Evolutionary conservation across 2,329 filamentous ascomycete genomes (phyloP).

Genomic region (Xylariaceae sp.): DNA sequence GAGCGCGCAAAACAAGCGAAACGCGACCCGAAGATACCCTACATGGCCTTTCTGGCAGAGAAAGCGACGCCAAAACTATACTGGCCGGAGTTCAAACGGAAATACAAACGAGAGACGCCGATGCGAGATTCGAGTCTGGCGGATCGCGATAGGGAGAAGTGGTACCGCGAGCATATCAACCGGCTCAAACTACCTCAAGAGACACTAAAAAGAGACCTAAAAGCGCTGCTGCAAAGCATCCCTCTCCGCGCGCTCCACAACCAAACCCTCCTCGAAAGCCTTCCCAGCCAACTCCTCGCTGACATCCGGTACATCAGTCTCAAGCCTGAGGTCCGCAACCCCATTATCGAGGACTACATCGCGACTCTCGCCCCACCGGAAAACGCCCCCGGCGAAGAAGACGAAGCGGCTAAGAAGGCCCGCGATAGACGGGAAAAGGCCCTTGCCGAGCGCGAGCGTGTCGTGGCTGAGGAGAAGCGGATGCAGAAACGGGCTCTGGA

Average conservation of each 20-base stretch:
- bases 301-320: conserved; percentile 70
- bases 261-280: conserved; percentile 48
- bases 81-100: conserved; percentile 95
- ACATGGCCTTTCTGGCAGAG: conserved; percentile 74
- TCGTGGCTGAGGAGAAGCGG: conserved; percentile 60
- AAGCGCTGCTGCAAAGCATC: conserved; percentile 58
- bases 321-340: conserved; percentile 56
- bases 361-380: conserved; percentile 59
- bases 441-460: conserved; percentile 58
- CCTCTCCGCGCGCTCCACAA: conserved; percentile 58
- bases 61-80: conserved; percentile 88
- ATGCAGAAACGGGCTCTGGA: conserved; percentile 56
- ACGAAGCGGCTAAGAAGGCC: conserved; percentile 49
- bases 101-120: conserved; percentile 74
- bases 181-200: conserved; percentile 63
- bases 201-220: conserved; percentile 66
- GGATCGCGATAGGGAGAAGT: conserved; percentile 76
- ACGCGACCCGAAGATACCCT: conserved; percentile 77
- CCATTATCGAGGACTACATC: conserved; percentile 63
- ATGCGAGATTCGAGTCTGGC: conserved; percentile 71
- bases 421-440: conserved; percentile 61
- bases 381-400: conserved; percentile 38
- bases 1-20: conserved; percentile 72
- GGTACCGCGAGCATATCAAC: conserved; percentile 70
- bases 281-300: conserved; percentile 60